A percentile compares a stretch with the other conserved stretches of the same genome.
phyloP scores from a whole-genome alignment of 768 basidiomycete genomes.

The Termitomyces heimii region DNA sequence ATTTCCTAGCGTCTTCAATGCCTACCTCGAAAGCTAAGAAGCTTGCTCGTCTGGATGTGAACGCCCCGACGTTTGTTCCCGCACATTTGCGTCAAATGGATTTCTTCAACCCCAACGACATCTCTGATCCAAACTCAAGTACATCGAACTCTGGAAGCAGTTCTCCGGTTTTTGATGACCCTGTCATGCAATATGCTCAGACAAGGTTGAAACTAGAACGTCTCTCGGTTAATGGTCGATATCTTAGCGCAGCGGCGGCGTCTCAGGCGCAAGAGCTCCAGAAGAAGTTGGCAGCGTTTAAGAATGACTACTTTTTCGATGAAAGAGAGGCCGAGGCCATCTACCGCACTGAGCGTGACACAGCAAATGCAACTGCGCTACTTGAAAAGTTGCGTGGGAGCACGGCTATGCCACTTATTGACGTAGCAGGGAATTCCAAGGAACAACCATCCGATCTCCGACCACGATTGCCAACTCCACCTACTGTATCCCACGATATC shows the following conservation, averaged over 20 bases:
- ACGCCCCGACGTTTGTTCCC: slow-evolving; percentile 33
- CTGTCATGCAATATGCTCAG: slow-evolving; percentile 55
- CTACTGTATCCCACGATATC: slow-evolving; percentile 26
- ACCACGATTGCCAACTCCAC: slow-evolving; percentile 6
- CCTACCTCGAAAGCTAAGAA: slow-evolving; percentile 11
- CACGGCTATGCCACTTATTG: neutral
- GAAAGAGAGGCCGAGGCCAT: slow-evolving; percentile 55
- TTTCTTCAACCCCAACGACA: slow-evolving; percentile 7
- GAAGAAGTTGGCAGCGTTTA: slow-evolving; percentile 37
- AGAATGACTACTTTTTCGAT: slow-evolving; percentile 66
- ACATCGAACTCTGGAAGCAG: slow-evolving; percentile 22
- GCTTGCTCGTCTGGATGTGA: slow-evolving; percentile 29
- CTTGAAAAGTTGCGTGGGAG: slow-evolving; percentile 32
- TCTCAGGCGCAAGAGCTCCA: slow-evolving; percentile 33
- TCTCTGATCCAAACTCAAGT: slow-evolving; percentile 13
- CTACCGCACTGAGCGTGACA: slow-evolving; percentile 49
- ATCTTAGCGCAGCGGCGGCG: slow-evolving; percentile 18
- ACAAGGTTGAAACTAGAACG: slow-evolving; percentile 52
- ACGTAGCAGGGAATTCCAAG: neutral
- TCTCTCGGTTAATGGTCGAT: slow-evolving; percentile 27
- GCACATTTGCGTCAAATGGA: slow-evolving; percentile 10
- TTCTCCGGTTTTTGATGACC: slow-evolving; percentile 42
- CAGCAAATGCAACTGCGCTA: slow-evolving; percentile 37
- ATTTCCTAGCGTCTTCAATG: slow-evolving; percentile 21
- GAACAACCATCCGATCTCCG: slow-evolving; percentile 15